Conservation (phyloP, 1,284 basidiomycete species). For the Sanguinoderma infundibulare region DNA sequence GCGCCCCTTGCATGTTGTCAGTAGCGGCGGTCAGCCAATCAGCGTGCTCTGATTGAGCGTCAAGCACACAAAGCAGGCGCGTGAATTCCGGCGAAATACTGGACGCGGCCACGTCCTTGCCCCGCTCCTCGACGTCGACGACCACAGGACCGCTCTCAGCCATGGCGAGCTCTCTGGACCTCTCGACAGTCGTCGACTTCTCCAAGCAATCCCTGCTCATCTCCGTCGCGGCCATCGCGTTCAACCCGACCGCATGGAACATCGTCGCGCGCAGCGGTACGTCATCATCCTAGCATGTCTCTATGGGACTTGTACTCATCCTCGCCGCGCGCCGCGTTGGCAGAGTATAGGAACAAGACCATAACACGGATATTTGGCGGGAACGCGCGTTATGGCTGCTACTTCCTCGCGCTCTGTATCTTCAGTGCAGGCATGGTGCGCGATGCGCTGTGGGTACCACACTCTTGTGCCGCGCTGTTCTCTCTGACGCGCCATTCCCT, state of each 20-base stretch:
- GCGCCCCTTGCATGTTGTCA: not conserved
- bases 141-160: constrained; percentile 1
- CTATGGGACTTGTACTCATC: not conserved
- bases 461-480: constrained; percentile 1
- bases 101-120: not conserved
- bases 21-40: not conserved
- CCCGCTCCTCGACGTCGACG: not conserved
- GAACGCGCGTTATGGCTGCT: constrained; percentile 80
- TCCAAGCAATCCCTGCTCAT: constrained; percentile 69
- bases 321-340: not conserved
- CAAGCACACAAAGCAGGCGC: not conserved
- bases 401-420: constrained; percentile 90
- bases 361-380: constrained; percentile 84
- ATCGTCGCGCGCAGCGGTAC: constrained; percentile 91
- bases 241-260: constrained; percentile 97
- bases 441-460: constrained; percentile 76
- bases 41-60: not conserved
- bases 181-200: constrained; percentile 51
- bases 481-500: not conserved
- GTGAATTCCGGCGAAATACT: not conserved
- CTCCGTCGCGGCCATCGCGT: constrained; percentile 69
- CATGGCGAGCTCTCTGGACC: constrained; percentile 16
- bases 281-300: constrained; percentile 28
- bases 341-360: constrained; percentile 89
- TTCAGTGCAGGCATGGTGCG: constrained; percentile 87